Evolutionary conservation across 371 early-diverging fungal genomes (phyloP).

Genomic region (Circinella umbellata): DNA sequence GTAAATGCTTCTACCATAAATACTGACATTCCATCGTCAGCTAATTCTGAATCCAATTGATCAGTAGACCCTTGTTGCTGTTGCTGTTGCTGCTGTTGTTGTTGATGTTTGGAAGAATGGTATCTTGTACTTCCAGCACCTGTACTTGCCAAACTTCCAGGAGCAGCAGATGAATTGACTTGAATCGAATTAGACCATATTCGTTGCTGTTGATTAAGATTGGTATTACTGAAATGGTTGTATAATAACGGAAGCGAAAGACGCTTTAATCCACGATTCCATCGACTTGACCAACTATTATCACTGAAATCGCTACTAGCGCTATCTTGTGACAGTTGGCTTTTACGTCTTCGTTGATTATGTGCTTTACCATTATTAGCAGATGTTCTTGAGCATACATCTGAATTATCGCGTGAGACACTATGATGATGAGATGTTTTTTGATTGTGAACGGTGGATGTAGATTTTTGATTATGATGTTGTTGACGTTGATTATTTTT

Average conservation of each 20-base stretch:
- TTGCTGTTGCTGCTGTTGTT: conserved; percentile 12
- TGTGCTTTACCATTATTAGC: not conserved
- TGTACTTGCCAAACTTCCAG: conserved; percentile 10
- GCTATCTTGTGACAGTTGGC: conserved; percentile 8
- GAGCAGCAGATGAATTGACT: conserved; percentile 25
- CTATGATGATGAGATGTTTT: conserved; percentile 1
- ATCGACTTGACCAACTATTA: conserved; percentile 25
- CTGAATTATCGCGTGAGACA: not conserved
- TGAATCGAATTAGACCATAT: conserved; percentile 31
- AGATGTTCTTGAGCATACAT: conserved; percentile 2
- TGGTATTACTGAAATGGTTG: conserved; percentile 8
- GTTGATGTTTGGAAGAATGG: not conserved
- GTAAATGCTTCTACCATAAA: conserved; percentile 46
- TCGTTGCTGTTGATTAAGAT: conserved; percentile 8
- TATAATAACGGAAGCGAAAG: conserved; percentile 27
- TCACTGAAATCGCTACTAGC: conserved; percentile 24
- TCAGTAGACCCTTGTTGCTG: conserved; percentile 1
- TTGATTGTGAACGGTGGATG: not conserved
- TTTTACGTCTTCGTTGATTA: conserved; percentile 2
- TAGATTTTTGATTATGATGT: conserved; percentile 2
- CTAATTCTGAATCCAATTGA: not conserved
- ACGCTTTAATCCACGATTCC: conserved; percentile 29
- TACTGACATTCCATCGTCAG: conserved; percentile 36
- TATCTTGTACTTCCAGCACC: not conserved
- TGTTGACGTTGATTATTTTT: no score